phyloP scores from a whole-genome alignment of 192 early-diverging fungal species.

The Coemansia sp. region DNA sequence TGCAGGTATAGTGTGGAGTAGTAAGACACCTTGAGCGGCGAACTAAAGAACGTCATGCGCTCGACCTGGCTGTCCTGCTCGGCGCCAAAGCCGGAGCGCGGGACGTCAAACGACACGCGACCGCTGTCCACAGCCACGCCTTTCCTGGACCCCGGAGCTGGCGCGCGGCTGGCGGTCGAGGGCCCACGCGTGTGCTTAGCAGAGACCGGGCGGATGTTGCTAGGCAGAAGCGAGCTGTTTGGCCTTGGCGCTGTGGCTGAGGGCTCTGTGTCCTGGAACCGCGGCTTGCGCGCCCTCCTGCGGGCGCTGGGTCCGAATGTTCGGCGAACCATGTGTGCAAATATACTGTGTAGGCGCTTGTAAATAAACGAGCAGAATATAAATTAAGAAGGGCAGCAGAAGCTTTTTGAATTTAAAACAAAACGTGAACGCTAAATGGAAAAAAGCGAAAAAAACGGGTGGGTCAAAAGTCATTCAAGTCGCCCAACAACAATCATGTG shows the following conservation, averaged over 20 bases:
- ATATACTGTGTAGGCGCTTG: neutral
- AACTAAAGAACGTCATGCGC: conserved; percentile 38
- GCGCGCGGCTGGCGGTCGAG: neutral
- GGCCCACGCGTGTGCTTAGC: neutral
- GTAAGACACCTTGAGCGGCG: conserved; percentile 51
- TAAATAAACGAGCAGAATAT: too few relatives aligned
- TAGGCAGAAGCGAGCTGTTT: neutral
- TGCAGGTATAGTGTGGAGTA: conserved; percentile 48
- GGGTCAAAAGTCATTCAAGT: too few relatives aligned
- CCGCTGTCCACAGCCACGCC: neutral
- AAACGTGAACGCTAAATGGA: too few relatives aligned
- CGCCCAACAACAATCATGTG: neutral
- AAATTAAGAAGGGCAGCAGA: neutral
- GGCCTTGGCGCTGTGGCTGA: neutral
- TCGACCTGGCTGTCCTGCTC: conserved; percentile 12
- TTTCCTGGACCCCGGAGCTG: neutral
- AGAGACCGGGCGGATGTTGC: neutral
- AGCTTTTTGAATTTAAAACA: neutral
- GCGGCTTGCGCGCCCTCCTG: conserved; percentile 16
- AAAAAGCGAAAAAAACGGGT: neutral
- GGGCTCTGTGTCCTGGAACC: neutral
- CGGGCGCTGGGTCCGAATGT: conserved; percentile 12
- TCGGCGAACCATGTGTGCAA: conserved; percentile 24
- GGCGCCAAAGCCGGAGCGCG: neutral
- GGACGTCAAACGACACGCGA: neutral